Evolutionary conservation across 148 eudicot species (phyloP).

Genomic region (Heliosperma pusillum): DNA sequence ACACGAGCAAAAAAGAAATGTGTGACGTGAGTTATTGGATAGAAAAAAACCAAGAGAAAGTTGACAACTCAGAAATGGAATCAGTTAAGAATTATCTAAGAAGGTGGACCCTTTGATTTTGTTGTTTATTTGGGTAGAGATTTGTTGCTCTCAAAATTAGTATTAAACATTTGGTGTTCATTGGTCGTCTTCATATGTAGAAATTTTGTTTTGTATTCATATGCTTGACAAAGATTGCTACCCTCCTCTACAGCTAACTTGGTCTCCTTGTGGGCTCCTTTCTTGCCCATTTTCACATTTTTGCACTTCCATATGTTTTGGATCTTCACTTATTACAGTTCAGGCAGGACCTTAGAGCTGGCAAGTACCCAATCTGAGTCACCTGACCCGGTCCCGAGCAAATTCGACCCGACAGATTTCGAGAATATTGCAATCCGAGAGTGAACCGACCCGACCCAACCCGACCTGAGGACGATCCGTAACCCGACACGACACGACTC

Average conservation of each 20-base stretch:
- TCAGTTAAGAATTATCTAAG: constrained; percentile 8
- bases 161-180: not conserved
- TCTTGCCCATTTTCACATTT: constrained; percentile 10
- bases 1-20: constrained; percentile 12
- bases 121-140: constrained; percentile 15
- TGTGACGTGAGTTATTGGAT: constrained; percentile 1
- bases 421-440: no score
- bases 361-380: no score
- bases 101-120: constrained; percentile 12
- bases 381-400: no score
- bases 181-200: constrained; percentile 15
- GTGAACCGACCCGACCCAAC: no score
- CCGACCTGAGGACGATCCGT: no score
- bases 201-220: constrained; percentile 10
- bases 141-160: constrained; percentile 25
- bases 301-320: constrained; percentile 6
- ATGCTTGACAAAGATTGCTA: constrained; percentile 16
- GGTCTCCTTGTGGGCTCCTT: constrained; percentile 21
- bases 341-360: no score
- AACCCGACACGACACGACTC: no score
- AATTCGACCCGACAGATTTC: no score
- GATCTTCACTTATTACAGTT: not conserved
- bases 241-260: constrained; percentile 23
- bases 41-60: constrained; percentile 15
- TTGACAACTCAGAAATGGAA: constrained; percentile 19